A percentile compares a stretch with the other conserved stretches of the same genome.
These are phyloP conservation scores for Danielia oregonensis DNA, from an alignment of 805 yeast species.

Conservation along the genomic window DNA sequence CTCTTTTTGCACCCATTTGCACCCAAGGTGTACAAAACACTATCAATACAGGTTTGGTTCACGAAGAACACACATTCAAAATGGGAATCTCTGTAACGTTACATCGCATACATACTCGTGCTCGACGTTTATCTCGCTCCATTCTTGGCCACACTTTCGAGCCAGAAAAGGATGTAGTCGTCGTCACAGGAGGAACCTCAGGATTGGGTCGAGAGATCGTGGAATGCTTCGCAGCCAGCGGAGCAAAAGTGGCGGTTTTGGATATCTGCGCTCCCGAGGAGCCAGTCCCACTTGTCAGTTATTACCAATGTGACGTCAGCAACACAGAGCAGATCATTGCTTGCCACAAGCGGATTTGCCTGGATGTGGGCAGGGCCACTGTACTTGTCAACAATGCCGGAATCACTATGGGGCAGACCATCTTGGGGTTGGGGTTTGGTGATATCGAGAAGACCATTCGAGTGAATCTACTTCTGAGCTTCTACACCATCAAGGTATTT, in stretches of 20 bases:
- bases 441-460: slow-evolving; percentile 62
- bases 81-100: too few species aligned
- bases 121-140: slow-evolving; percentile 1
- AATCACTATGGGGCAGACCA: slow-evolving; percentile 53
- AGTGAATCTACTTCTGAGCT: slow-evolving; percentile 68
- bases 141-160: slow-evolving; percentile 53
- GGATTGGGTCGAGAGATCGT: slow-evolving; percentile 77
- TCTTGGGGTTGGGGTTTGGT: slow-evolving; percentile 50
- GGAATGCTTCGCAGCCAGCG: slow-evolving; percentile 35
- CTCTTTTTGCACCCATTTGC: slow-evolving; percentile 1
- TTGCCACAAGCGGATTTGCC: slow-evolving; percentile 36
- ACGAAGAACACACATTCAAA: too few species aligned
- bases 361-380: slow-evolving; percentile 57
- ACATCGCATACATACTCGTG: too few species aligned
- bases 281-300: slow-evolving; percentile 42
- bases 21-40: too few species aligned
- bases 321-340: slow-evolving; percentile 41
- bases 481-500: slow-evolving; percentile 65
- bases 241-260: slow-evolving; percentile 58
- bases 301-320: slow-evolving; percentile 70
- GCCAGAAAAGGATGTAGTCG: slow-evolving; percentile 53
- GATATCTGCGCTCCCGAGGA: slow-evolving; percentile 47
- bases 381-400: slow-evolving; percentile 87
- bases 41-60: too few species aligned
- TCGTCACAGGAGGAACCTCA: slow-evolving; percentile 80